Base-by-base conservation (phyloP, 495 filamentous ascomycete genomes). In the Aspergillus diversus region DNA sequence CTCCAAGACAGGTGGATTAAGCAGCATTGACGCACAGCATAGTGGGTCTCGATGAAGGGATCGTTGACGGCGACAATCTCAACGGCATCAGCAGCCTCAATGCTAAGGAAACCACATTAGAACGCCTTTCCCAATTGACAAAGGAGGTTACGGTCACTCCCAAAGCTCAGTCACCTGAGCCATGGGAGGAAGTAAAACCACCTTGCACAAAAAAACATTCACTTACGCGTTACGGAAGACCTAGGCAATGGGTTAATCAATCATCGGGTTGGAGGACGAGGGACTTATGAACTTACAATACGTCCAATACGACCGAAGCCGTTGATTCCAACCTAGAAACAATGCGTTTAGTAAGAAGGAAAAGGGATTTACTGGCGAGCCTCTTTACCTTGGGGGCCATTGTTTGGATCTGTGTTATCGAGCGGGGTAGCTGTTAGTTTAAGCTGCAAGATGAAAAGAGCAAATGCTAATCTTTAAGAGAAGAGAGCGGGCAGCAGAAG, bases 291-390 rank as follows among this genome's bases (percentile, higher is more conserved):
- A 82, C 81, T 79, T 73, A 93, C 96, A 78, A 99, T 97, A 78
- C 95, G 90, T 67, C 95, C 95, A 80, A 99, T 99, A 80, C 95
- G 94, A 84, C 95, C 95, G 84, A 99, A 99, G 78, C 95, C 95
- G 88, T 97, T 99, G 87, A 97, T 97, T 72, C 93, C 93, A 71
- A 96, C 92, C 88, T 94, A 82, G 73, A 83, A 73, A 39, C 33
- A 32, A 42, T 33, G 4, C 27, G 37, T 17, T 68, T 64, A 65
- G 65, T 61, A 66, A 55, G 15, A 12, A 35, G 17, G 33, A 15
- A 34, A 37, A 5, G 31, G 27, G 5, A 7, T 51, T 39, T 27
- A 15, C 16, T 49, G 43, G n/a, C 5, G 35, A 57, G 57, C 15
- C 46, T 39, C 13, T 64, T 57, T 75, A 77, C 75, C 77, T 80